Evolutionary conservation across 1,139 yeast species (phyloP).

Genomic region (Waltiozyma sp.): DNA sequence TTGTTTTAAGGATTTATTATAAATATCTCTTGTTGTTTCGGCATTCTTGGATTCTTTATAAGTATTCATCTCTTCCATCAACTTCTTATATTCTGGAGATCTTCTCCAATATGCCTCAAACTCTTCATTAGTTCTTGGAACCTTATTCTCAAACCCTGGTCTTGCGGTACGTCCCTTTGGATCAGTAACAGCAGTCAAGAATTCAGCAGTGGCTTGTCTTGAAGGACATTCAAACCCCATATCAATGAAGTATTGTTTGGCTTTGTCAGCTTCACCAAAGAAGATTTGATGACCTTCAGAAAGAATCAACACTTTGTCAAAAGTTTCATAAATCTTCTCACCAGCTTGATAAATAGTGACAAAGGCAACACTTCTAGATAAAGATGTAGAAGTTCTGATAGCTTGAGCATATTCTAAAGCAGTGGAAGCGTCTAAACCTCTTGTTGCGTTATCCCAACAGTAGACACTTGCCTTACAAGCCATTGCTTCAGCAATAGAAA

Average conservation of each 20-base stretch:
- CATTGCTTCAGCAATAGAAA: conserved; percentile 56
- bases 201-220: conserved; percentile 48
- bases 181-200: conserved; percentile 45
- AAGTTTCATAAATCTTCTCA: conserved; percentile 34
- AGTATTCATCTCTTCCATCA: conserved; percentile 32
- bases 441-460: conserved; percentile 56
- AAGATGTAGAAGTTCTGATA: conserved; percentile 28
- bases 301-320: conserved; percentile 33
- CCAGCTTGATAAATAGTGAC: conserved; percentile 37
- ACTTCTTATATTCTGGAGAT: conserved; percentile 37
- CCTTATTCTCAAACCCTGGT: conserved; percentile 44
- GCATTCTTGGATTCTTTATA: conserved; percentile 30
- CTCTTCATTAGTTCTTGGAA: conserved; percentile 60
- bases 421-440: conserved; percentile 52
- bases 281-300: conserved; percentile 35
- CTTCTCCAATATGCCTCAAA: conserved; percentile 54
- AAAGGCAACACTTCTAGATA: conserved; percentile 29
- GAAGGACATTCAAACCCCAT: conserved; percentile 43
- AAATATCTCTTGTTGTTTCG: conserved; percentile 28
- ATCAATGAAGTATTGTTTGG: conserved; percentile 34
- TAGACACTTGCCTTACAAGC: conserved; percentile 39
- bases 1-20: conserved; percentile 28
- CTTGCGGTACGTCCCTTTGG: conserved; percentile 40
- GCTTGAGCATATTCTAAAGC: conserved; percentile 38
- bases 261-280: conserved; percentile 29